Evolutionary conservation across 2,329 filamentous ascomycete species (phyloP), one percentile per base, ranked within the genome.

Genomic region (Huntiella abstrusa): DNA sequence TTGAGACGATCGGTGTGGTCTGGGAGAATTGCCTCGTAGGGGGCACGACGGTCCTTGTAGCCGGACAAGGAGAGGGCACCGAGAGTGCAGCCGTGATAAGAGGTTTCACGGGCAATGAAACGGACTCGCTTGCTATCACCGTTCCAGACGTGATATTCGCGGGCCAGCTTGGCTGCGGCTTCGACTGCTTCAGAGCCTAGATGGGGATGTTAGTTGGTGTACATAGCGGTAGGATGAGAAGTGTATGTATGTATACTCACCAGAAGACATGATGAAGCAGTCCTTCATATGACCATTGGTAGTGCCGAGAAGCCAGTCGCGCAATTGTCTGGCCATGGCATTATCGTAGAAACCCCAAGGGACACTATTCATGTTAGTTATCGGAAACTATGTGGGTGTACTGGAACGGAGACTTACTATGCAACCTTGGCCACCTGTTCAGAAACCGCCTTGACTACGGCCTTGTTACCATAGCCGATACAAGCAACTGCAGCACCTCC

Each of bases 401-500:
- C 2, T 28, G 2, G 8, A 10, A 28, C 22, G 22, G 22, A 15
- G 17, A 48, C 46, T n/a, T 45, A 45, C 46, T 48, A 48, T 13
- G 46, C 34, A 16, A 41, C 35, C 7, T 17, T 28, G 3, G 10
- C n/a, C 5, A 37, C 63, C 53, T 85, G 80, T 10, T 65, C 54
- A 4, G 63, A 59, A 36, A 84, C 68, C 1, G 77, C 80, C 2
- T 69, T 62, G 10, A 65, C 64, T 10, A 87, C 72, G 41, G 76
- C 65, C 37, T 65, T 55, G 44, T 79, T 69, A 28, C 73, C 75
- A 53, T 84, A 77, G 5, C 83, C 83, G 7, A 88, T 62, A 55
- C 77, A 79, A 7, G 75, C 68, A 3, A 86, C 81, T 16, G 78
- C 80, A 3, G 83, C 79, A 15, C 83, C 83, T 22, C 78, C 73